Evolutionary conservation across 257 asterid species (phyloP), one percentile per base, ranked within the genome.

Genomic region (Galeopsis tetrahit): DNA sequence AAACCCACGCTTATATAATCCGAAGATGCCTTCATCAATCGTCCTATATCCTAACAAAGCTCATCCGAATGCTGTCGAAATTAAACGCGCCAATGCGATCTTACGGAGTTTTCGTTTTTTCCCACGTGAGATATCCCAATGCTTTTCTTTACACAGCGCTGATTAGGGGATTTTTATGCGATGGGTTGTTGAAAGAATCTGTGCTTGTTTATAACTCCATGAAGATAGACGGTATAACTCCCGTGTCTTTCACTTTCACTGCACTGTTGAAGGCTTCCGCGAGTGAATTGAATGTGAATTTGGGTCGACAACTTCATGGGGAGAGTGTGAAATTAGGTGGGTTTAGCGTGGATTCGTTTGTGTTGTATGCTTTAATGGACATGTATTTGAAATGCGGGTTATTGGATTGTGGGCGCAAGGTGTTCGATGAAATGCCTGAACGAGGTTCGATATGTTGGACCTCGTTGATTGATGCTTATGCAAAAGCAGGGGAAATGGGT

Each of bases 401-500:
- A 72, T 59, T 89, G 80, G 86, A 57, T 42, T 74, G 79, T 15
- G 96, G 87, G 65, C 66, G 89, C 77, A 82, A 36, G 83, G 82
- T 86, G 83, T 93, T 93, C 70, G 97, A 89, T 43, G 98, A 93
- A 87, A 89, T 89, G 97, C 88, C 87, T 39, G 80, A 69, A 6
- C 82, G 92, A 68, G 96, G 89, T 56, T 74, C 75, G 64, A 80
- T 90, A 46, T 85, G 94, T 15, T 85, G 87, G 88, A 93, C 97
- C 42, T 72, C 86, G 34, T 74, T 89, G 72, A 84, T 90, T n/a
- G 88, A 78, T 21, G 94, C 90, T 7, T 87, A 83, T 66, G 75
- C 91, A 0, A 93, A 89, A 73, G 58, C 40, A 17, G 96, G 96
- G 56, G 82, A 85, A 38, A 87, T 91, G 87, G 79, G 2, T 53